These are phyloP conservation scores for Poronia punctata DNA, from an alignment of 495 filamentous ascomycete genomes.

Conservation along the genomic window DNA sequence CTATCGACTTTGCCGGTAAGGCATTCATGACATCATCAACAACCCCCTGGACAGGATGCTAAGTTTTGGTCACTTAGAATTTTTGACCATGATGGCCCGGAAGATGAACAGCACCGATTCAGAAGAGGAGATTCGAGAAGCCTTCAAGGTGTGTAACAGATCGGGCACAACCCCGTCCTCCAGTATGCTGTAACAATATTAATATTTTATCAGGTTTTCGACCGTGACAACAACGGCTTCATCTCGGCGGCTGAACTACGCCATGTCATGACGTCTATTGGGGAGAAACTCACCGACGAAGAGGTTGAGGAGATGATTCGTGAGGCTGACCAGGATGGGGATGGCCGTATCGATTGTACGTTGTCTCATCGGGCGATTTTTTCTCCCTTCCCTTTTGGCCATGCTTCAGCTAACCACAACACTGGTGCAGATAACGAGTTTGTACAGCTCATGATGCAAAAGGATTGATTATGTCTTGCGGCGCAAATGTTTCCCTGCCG, in stretches of 20 bases:
- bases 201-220: conserved; percentile 69
- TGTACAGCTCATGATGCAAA: conserved; percentile 99
- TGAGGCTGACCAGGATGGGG: conserved; percentile 97
- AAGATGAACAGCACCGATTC: conserved; percentile 99
- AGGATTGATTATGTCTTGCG: conserved; percentile 42
- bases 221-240: conserved; percentile 98
- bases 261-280: conserved; percentile 99
- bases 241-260: conserved; percentile 96
- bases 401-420: conserved; percentile 33
- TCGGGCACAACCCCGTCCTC: not conserved
- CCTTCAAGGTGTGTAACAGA: conserved; percentile 41
- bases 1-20: conserved; percentile 96
- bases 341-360: conserved; percentile 91
- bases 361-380: conserved; percentile 1
- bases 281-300: conserved; percentile 98
- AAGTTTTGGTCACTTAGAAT: conserved; percentile 54
- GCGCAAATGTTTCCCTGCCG: conserved; percentile 14
- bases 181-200: conserved; percentile 5
- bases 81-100: conserved; percentile 99
- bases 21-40: not conserved
- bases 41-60: conserved; percentile 13
- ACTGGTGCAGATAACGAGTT: conserved; percentile 85
- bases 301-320: conserved; percentile 99
- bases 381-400: not conserved
- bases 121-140: conserved; percentile 97